Percentiles rank a stretch among this genome's conserved stretches.
phyloP scores from a whole-genome alignment of 2,329 filamentous ascomycete genomes.

The Teratosphaeria nubilosa region DNA sequence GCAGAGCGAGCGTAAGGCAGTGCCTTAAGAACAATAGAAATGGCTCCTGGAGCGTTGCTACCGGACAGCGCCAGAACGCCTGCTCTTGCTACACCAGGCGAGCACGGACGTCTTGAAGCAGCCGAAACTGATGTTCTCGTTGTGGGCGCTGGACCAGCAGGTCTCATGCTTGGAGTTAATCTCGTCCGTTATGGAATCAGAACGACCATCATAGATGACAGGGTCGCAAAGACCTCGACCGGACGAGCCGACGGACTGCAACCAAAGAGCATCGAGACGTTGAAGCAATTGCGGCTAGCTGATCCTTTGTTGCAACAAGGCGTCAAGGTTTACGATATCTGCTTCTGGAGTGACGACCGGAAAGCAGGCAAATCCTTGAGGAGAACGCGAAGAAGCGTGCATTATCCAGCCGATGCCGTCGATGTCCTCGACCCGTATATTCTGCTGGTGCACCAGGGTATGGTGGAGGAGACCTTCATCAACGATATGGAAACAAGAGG shows the following conservation, averaged over 20 bases:
- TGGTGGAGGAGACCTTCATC: constrained; percentile 62
- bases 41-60: neutral
- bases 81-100: neutral
- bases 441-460: constrained; percentile 57
- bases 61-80: neutral
- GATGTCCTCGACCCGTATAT: constrained; percentile 48
- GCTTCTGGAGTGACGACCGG: constrained; percentile 47
- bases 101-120: constrained; percentile 64
- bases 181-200: neutral
- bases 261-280: neutral
- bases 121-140: constrained; percentile 69
- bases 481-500: constrained; percentile 39
- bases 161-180: neutral
- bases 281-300: constrained; percentile 26
- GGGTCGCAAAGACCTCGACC: neutral
- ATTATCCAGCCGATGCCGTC: constrained; percentile 21
- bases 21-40: neutral
- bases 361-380: neutral
- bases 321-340: constrained; percentile 63
- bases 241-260: neutral
- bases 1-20: neutral
- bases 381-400: neutral
- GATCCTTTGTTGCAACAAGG: constrained; percentile 57
- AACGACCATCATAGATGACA: neutral
- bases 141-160: constrained; percentile 57